Percentiles rank a stretch among this genome's conserved stretches.
Conservation (phyloP, 192 early-diverging fungal species). For the Backusella circina region DNA sequence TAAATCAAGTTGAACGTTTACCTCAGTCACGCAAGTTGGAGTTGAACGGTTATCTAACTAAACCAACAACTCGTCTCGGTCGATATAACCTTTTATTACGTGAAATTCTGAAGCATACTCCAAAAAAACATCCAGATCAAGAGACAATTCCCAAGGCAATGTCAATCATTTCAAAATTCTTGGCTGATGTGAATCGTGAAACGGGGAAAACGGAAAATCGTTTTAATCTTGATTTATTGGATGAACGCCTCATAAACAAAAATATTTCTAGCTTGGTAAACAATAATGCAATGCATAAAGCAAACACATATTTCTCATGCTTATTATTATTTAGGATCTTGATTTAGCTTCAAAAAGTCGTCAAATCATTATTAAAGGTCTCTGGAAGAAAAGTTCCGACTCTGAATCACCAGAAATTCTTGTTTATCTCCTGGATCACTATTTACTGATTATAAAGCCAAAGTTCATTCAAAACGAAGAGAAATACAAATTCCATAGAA, state of each 20-base stretch:
- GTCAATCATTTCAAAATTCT: slow-evolving; percentile 66
- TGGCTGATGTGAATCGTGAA: slow-evolving; percentile 80
- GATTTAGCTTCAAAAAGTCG: slow-evolving; percentile 67
- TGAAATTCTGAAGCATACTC: slow-evolving; percentile 79
- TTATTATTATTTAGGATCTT: slow-evolving; percentile 56
- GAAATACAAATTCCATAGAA: slow-evolving; percentile 58
- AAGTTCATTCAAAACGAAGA: slow-evolving; percentile 58
- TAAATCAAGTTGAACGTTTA: slow-evolving; percentile 64
- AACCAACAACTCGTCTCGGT: slow-evolving; percentile 83
- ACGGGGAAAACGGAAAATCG: slow-evolving; percentile 86
- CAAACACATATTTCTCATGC: not conserved
- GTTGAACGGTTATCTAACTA: slow-evolving; percentile 81
- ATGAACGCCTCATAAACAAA: slow-evolving; percentile 62
- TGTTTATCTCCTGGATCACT: slow-evolving; percentile 87
- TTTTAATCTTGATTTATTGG: slow-evolving; percentile 76
- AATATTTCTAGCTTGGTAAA: slow-evolving; percentile 13
- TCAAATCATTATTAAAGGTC: slow-evolving; percentile 74
- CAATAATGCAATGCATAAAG: not conserved
- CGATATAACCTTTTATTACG: slow-evolving; percentile 82
- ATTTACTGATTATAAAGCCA: slow-evolving; percentile 68
- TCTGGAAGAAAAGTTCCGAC: slow-evolving; percentile 60
- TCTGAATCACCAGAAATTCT: slow-evolving; percentile 65
- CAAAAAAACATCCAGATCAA: slow-evolving; percentile 76
- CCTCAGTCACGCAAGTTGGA: slow-evolving; percentile 83
- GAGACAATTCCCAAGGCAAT: slow-evolving; percentile 68